A percentile compares a stretch with the other conserved stretches of the same genome.
Evolutionary conservation across 768 basidiomycete genomes (phyloP).

Genomic region (Fomitopsis pulvina): DNA sequence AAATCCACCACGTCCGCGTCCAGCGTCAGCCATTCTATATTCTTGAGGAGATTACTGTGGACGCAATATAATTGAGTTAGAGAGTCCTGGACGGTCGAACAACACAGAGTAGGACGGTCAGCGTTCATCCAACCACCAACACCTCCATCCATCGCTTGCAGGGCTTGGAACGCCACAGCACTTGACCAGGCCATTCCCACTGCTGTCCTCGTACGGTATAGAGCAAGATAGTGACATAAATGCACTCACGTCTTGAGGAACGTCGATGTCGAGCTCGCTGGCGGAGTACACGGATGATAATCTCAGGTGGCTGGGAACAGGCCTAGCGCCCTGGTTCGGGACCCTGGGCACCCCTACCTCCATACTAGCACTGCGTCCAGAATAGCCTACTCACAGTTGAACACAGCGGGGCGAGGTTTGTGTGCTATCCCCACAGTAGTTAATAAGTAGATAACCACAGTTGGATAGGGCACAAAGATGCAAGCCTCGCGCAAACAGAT

Average conservation of each 20-base stretch:
- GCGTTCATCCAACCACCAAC: constrained; percentile 7
- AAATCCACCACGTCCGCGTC: constrained; percentile 76
- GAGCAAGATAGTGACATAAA: constrained; percentile 5
- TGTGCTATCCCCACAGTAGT: too few species aligned
- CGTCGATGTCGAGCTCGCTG: constrained; percentile 23
- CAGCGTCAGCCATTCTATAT: constrained; percentile 70
- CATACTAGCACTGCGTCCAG: too few species aligned
- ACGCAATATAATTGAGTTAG: constrained; percentile 18
- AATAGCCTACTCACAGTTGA: too few species aligned
- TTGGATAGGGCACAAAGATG: too few species aligned
- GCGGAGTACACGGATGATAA: constrained; percentile 12
- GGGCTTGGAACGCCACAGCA: not conserved
- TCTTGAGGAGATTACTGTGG: constrained; percentile 17
- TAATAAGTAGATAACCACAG: too few species aligned
- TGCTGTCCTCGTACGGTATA: not conserved
- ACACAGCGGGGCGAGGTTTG: too few species aligned
- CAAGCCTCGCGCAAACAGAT: too few species aligned
- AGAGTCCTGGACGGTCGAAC: not conserved
- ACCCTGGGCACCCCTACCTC: not conserved
- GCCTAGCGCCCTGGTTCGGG: not conserved
- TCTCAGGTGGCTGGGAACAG: not conserved
- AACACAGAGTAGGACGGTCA: not conserved
- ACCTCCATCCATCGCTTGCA: constrained; percentile 11
- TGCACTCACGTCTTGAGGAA: constrained; percentile 35
- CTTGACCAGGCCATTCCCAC: not conserved